Percentiles rank a stretch among this genome's conserved stretches.
phyloP scores from a whole-genome alignment of 805 yeast genomes.

The Tetrapisispora pingtungensis region DNA sequence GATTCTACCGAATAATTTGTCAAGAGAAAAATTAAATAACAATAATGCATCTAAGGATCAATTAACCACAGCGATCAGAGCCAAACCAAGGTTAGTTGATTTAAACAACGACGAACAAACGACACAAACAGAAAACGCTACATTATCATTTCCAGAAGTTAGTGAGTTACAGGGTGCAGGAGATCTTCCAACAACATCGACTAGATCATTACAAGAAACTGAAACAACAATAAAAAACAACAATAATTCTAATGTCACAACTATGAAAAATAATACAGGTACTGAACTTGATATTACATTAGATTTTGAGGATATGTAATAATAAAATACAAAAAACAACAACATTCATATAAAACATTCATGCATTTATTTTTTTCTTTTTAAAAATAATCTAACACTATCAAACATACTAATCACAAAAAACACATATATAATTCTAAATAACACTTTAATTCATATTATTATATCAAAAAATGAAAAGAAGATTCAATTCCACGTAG shows the following conservation, averaged over 20 bases:
- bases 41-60: background rate
- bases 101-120: conserved; percentile 13
- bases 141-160: background rate
- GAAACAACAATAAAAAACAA: background rate
- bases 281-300: background rate
- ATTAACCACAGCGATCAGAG: conserved; percentile 62
- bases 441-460: too few species aligned
- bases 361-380: background rate
- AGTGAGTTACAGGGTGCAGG: too few species aligned
- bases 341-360: background rate
- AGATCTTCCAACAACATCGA: too few species aligned
- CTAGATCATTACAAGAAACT: background rate
- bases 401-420: too few species aligned
- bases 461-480: too few species aligned
- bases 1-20: too few species aligned
- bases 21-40: conserved; percentile 10
- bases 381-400: too few species aligned
- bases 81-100: conserved; percentile 56
- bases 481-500: too few species aligned
- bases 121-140: background rate
- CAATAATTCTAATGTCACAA: background rate
- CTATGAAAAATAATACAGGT: background rate
- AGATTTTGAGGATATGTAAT: background rate
- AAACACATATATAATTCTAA: too few species aligned
- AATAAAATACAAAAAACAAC: too few species aligned